Base-by-base conservation (phyloP, 1,139 yeast species). In the Lizanozyma gosingica region DNA sequence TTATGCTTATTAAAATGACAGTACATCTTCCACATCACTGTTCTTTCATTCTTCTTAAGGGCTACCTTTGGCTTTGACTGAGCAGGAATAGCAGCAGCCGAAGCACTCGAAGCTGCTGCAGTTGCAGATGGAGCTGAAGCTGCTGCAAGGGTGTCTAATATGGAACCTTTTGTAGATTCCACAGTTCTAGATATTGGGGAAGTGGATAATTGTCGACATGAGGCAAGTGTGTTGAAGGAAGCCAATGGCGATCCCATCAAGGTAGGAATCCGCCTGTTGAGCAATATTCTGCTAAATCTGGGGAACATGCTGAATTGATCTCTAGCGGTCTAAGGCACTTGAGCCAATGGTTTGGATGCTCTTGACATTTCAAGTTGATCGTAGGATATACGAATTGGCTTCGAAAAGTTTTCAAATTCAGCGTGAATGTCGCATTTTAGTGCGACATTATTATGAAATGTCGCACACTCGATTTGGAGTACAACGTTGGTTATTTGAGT, bases 1-100 rank as follows among this genome's bases (percentile, higher is more conserved):
- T 90, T 90, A 65, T 88, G 92, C 57, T 79, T 79, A 43, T 82
- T 78, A 63, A 88, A 90, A 33, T 71, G 67, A 45, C 87, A 87
- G 62, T 84, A 85, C 44, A 90, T 60, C 42, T 85, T 80, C 69
- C 88, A 82, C 51, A 78, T 78, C 8, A 68, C 72, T 18, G 65
- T 55, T 43, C 56, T 55, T 46, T 64, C 67, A 44, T 59, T 60
- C 44, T 47, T 48, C 18, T 16, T 34, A 18, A 45, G 44, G n/a
- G 43, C 35, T 32, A 15, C 33, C 18, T 14, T 29, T 35, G 9
- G 8, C 14, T 9, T 15, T 36, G 32, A 14, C 17, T 17, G 22
- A 15, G 15, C 27, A 17, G 18, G 22, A 4, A 15, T 15, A 4
- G 17, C 17, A 9, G 36, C 17, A 14, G 9, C 14, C 17, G 17